Evolutionary conservation across 306 rosid genomes (phyloP), one percentile per base, ranked within the genome.

Genomic region (Malus sieversii): DNA sequence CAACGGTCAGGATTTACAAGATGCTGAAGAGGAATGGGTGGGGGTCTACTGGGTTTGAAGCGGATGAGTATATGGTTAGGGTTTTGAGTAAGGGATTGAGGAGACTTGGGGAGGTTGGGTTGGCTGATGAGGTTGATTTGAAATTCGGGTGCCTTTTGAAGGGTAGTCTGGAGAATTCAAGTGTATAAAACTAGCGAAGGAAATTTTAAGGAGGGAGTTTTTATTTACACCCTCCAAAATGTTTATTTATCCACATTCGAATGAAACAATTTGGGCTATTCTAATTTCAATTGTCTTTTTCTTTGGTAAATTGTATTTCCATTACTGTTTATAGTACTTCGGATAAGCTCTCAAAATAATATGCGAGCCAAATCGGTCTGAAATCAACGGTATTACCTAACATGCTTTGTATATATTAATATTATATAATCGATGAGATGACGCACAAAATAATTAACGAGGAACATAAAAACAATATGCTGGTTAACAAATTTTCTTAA

Each of bases 1-100:
- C 97, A 9, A 86, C 91, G 82, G 90, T 92, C 30, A 90, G 84
- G 93, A 88, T 92, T 68, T 95, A 90, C 22, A 80, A 64, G 74
- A 23, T 95, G 85, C 74, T 95, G 91, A 95, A 84, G 79, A 82
- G 61, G 38, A 78, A 82, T 62, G 97, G 90, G n/a, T 88, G 86
- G 89, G 88, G 96, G 4, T 72, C 74, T 6, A 63, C 14, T 14
- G 67, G 30, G 3, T 80, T 81, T 62, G 73, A 73, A 71, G 85
- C 84, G 3, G 96, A 94, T 66, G 92, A 94, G 69, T 86, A 88
- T 60, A 80, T 84, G 79, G 93, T 81, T 45, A 79, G 65, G 85
- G 90, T 88, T 75, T 82, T 91, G 93, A 80, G 90, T 0, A 87
- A 75, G 18, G 98, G 95, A 11, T 73, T 90, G 20, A 87, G 82